Base-by-base conservation (phyloP, 1,284 basidiomycete species). In the Cryptococcus sp. region DNA sequence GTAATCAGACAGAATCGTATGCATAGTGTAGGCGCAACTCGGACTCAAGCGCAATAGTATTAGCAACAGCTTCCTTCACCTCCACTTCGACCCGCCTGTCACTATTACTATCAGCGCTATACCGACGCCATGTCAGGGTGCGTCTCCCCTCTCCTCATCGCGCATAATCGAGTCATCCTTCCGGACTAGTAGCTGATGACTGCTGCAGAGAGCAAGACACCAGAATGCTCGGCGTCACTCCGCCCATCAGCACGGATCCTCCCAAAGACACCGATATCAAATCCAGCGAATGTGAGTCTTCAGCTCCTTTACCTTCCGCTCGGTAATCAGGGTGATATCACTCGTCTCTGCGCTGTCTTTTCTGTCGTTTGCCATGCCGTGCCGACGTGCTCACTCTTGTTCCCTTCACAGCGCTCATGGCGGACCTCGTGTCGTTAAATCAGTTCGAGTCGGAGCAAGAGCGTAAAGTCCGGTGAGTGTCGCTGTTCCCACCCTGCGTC, bases 381-480 rank as follows among this genome's bases (percentile, higher is more conserved):
- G 13, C 8, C 10, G 30, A 35, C 13, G 30, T 35, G 25, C 30
- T 35, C 30, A 35, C 30, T 4, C 8, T 8, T 13, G 7, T 35
- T 13, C 8, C 30, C 2, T 5, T 35, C 13, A 3, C 62, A 77
- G 75, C 75, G 25, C 54, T 79, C 22, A 69, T 78, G 88, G 87
- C 90, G 55, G 95, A 99, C 78, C 84, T 99, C 16, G 84, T 87
- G 67, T 82, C 85, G 54, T 88, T 96, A 72, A 88, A 90, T 60
- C 89, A 88, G 15, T 96, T 97, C 78, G 95, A 98, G 80, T 88
- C 83, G 47, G 88, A 93, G 65, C 89, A 93, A 57, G 94, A 98
- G 78, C 85, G 91, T 38, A 86, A 88, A 77, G 88, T 86, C 62
- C 88, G 95, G 94, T 94, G 74, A 81, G 42, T 43, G 22, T 47